A percentile compares a stretch with the other conserved stretches of the same genome.
Evolutionary conservation across 2,329 filamentous ascomycete genomes (phyloP).

Genomic region (Claviceps fusiformis): DNA sequence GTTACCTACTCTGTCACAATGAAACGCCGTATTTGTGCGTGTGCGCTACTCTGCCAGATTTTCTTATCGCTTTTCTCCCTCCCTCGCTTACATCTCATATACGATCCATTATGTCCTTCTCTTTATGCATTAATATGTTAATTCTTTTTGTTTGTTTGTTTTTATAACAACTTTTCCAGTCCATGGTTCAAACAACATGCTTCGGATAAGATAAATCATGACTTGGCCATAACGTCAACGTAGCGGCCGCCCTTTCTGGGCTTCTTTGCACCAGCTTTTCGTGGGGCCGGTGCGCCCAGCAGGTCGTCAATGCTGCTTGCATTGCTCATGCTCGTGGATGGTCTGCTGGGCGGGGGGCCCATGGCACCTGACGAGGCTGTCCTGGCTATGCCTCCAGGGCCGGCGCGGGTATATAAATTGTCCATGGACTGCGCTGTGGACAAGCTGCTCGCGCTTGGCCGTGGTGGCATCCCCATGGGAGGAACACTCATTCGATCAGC

Average conservation of each 20-base stretch:
- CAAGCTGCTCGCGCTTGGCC: not conserved
- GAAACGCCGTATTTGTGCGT: constrained; percentile 1
- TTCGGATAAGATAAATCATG: not conserved
- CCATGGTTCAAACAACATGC: not conserved
- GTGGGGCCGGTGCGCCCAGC: constrained; percentile 57
- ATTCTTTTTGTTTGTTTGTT: not conserved
- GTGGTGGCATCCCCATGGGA: constrained; percentile 17
- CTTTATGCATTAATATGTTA: not conserved
- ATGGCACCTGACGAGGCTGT: constrained; percentile 33
- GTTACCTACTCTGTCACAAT: not conserved
- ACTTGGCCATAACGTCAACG: constrained; percentile 86
- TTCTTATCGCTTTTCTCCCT: not conserved
- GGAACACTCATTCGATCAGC: constrained; percentile 18
- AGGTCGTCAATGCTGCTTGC: constrained; percentile 94
- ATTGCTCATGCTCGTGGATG: constrained; percentile 72
- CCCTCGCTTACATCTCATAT: not conserved
- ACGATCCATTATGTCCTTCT: not conserved
- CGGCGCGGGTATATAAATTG: constrained; percentile 22
- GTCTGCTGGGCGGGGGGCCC: constrained; percentile 49
- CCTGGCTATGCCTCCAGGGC: constrained; percentile 29
- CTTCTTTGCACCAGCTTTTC: constrained; percentile 53
- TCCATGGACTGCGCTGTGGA: constrained; percentile 2
- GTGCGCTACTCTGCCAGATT: not conserved
- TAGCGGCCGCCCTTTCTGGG: constrained; percentile 76
- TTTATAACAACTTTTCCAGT: not conserved